These are phyloP conservation scores for Elongisporangium undulatum DNA, from an alignment of 352 stramenopile species.

Conservation along the genomic window DNA sequence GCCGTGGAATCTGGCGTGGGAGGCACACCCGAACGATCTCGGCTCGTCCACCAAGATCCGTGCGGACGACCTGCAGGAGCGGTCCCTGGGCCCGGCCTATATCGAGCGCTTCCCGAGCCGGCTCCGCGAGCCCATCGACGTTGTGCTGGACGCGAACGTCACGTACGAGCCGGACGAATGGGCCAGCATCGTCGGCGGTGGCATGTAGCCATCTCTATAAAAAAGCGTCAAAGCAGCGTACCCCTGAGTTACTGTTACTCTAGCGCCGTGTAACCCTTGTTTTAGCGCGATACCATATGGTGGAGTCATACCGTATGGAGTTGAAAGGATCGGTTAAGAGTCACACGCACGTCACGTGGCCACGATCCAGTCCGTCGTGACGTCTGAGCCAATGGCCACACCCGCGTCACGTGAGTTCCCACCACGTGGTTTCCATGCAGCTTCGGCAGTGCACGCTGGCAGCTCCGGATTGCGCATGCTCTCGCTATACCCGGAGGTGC, in stretches of 20 bases:
- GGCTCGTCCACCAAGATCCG: constrained; percentile 70
- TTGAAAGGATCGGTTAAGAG: neutral
- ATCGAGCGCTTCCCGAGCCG: constrained; percentile 63
- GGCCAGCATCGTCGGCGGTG: constrained; percentile 41
- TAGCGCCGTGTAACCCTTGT: too few species aligned
- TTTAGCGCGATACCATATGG: too few species aligned
- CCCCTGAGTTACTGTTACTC: too few species aligned
- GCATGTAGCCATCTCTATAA: too few species aligned
- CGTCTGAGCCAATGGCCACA: neutral
- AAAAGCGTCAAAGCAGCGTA: too few species aligned
- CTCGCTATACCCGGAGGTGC: neutral
- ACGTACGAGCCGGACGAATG: constrained; percentile 39
- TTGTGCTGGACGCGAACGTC: constrained; percentile 12
- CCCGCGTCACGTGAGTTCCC: neutral
- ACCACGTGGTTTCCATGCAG: neutral
- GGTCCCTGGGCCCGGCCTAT: constrained; percentile 48
- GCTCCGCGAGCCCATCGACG: constrained; percentile 20
- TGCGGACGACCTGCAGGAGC: constrained; percentile 31
- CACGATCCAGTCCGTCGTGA: neutral
- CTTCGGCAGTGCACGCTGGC: neutral
- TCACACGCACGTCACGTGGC: neutral
- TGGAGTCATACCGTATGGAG: too few species aligned
- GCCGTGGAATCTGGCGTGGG: constrained; percentile 52
- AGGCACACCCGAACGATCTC: constrained; percentile 45
- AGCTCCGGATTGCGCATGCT: neutral